These are phyloP conservation scores for Colletotrichum orbiculare DNA, from an alignment of 2,329 filamentous ascomycete species.

Conservation along the genomic window DNA sequence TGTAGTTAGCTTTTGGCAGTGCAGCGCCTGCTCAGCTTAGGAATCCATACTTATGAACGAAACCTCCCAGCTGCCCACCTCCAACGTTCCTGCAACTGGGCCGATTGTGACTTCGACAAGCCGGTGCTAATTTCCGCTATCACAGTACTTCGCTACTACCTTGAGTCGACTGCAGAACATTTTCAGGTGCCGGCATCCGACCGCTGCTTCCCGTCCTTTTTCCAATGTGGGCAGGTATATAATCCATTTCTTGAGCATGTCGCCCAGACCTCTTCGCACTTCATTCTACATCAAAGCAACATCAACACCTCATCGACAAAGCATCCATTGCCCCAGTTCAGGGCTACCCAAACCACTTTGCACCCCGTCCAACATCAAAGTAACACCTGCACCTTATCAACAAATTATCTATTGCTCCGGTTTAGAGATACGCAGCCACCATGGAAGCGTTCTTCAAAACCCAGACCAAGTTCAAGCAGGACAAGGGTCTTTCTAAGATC, in stretches of 20 bases:
- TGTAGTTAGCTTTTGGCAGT: no score
- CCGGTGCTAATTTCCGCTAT: neutral
- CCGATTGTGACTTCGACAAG: neutral
- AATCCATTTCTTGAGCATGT: neutral
- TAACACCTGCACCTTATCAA: no score
- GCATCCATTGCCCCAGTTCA: neutral
- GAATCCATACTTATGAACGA: no score
- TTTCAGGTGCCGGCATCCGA: constrained; percentile 18
- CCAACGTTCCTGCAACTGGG: no score
- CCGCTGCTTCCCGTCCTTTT: neutral
- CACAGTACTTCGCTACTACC: neutral
- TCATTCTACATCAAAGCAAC: neutral
- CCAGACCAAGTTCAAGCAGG: constrained; percentile 32
- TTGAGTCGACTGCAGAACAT: constrained; percentile 5
- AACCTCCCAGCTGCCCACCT: no score
- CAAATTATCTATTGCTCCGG: neutral
- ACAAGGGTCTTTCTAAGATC: constrained; percentile 26
- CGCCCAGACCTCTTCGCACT: neutral
- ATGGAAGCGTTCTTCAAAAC: constrained; percentile 27
- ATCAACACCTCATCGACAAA: neutral
- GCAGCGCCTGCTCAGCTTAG: no score
- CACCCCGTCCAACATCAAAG: no score
- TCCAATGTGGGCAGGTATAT: constrained; percentile 7
- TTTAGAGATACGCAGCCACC: neutral
- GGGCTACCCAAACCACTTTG: neutral